Percentiles rank a stretch among this genome's conserved stretches.
phyloP scores from a whole-genome alignment of 176 grass and related monocot genomes.

The Luzula sylvatica region DNA sequence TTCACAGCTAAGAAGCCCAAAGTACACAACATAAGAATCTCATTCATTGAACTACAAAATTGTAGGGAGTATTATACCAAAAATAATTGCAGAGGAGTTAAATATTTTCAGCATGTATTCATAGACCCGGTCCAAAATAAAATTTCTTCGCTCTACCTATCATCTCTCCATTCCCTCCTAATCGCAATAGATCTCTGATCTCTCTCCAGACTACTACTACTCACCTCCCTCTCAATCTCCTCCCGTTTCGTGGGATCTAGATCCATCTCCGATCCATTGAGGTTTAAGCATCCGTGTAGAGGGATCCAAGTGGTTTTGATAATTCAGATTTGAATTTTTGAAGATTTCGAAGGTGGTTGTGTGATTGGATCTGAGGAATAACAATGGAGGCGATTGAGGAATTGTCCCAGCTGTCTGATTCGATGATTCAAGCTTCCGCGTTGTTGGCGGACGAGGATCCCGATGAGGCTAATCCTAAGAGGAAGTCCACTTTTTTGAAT shows the following conservation, averaged over 20 bases:
- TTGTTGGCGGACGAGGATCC: conserved; percentile 88
- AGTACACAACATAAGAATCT: no score
- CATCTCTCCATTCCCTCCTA: not conserved
- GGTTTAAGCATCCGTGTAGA: no score
- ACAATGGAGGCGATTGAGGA: conserved; percentile 93
- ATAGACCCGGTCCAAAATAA: conserved; percentile 5
- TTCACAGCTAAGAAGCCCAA: no score
- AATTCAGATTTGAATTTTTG: not conserved
- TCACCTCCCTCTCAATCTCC: not conserved
- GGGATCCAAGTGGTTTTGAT: not conserved
- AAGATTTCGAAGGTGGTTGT: not conserved
- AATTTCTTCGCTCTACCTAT: not conserved
- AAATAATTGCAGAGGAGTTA: no score
- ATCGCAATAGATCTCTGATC: not conserved
- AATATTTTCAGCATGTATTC: not conserved
- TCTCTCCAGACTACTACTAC: not conserved
- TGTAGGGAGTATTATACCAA: no score
- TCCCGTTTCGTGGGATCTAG: conserved; percentile 9
- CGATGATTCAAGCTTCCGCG: conserved; percentile 82
- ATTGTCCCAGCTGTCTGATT: conserved; percentile 63
- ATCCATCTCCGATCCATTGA: conserved; percentile 6
- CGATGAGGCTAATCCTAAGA: conserved; percentile 41
- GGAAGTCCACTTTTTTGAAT: conserved; percentile 86
- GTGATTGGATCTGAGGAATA: conserved; percentile 1
- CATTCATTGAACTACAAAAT: no score